Percentiles rank a stretch among this genome's conserved stretches.
phyloP scores from a whole-genome alignment of 768 basidiomycete species.

The Trametes cubensis region DNA sequence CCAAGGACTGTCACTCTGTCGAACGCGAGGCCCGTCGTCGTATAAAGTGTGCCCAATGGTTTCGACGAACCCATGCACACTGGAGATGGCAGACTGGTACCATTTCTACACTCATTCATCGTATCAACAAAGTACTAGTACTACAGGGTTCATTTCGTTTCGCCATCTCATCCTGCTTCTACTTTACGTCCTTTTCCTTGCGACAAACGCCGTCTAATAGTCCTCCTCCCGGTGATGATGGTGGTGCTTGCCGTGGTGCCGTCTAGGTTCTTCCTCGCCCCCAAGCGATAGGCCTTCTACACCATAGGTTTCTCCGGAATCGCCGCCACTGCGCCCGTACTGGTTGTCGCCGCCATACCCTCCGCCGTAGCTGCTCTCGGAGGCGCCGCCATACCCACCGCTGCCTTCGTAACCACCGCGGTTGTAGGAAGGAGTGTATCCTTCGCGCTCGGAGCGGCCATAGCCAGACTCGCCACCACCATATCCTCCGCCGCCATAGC shows the following conservation, averaged over 20 bases:
- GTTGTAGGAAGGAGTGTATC: slow-evolving; percentile 10
- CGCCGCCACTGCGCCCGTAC: slow-evolving; percentile 23
- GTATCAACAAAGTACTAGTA: too few species aligned
- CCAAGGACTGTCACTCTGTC: too few species aligned
- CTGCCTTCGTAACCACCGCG: not conserved
- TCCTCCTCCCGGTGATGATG: slow-evolving; percentile 16
- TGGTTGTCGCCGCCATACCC: slow-evolving; percentile 12
- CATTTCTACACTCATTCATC: too few species aligned
- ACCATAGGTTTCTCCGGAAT: slow-evolving; percentile 51
- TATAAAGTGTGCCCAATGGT: too few species aligned
- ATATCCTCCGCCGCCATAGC: slow-evolving; percentile 3
- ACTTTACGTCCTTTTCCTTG: too few species aligned
- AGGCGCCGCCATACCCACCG: not conserved
- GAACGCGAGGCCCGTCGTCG: too few species aligned
- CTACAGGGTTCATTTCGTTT: too few species aligned
- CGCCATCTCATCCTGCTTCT: not conserved
- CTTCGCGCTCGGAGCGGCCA: slow-evolving; percentile 8
- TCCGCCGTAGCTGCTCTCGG: not conserved
- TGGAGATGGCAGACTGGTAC: too few species aligned
- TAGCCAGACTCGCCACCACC: slow-evolving; percentile 3
- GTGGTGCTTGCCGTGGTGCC: slow-evolving; percentile 20
- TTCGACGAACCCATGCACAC: too few species aligned
- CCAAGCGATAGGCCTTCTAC: slow-evolving; percentile 52
- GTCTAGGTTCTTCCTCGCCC: slow-evolving; percentile 33
- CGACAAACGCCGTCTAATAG: not conserved